These are phyloP conservation scores for Pythium monospermum DNA, from an alignment of 352 stramenopile genomes.

Conservation along the genomic window DNA sequence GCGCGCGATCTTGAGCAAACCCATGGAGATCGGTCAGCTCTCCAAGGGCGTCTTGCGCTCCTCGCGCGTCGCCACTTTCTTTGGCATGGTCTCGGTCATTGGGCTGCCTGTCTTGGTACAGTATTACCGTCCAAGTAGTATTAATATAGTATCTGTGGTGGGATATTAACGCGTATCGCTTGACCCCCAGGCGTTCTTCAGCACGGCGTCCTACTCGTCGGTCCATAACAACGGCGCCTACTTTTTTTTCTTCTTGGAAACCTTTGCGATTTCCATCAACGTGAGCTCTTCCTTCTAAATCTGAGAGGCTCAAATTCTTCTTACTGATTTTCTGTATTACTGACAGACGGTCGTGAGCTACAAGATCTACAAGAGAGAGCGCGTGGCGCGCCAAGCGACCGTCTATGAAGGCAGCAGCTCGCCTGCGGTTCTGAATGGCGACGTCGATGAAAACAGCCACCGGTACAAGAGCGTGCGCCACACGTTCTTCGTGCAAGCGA, in stretches of 20 bases:
- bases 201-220: constrained; percentile 44
- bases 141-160: background rate
- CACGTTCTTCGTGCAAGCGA: constrained; percentile 36
- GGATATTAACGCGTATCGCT: background rate
- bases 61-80: constrained; percentile 12
- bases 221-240: constrained; percentile 58
- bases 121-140: background rate
- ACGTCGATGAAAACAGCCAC: constrained; percentile 21
- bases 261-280: constrained; percentile 51
- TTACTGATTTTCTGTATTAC: background rate
- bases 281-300: constrained; percentile 23
- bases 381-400: constrained; percentile 22
- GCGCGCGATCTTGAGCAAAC: constrained; percentile 24
- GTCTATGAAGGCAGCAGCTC: constrained; percentile 18
- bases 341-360: background rate
- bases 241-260: constrained; percentile 67
- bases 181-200: constrained; percentile 50
- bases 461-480: constrained; percentile 27
- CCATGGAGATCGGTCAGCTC: constrained; percentile 30
- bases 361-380: constrained; percentile 9
- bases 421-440: constrained; percentile 27
- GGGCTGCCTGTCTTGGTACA: constrained; percentile 48
- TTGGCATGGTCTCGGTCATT: constrained; percentile 40
- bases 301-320: background rate
- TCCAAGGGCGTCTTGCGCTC: constrained; percentile 20